Conservation (phyloP, 2,329 filamentous ascomycete species). For the Talaromyces sp. region DNA sequence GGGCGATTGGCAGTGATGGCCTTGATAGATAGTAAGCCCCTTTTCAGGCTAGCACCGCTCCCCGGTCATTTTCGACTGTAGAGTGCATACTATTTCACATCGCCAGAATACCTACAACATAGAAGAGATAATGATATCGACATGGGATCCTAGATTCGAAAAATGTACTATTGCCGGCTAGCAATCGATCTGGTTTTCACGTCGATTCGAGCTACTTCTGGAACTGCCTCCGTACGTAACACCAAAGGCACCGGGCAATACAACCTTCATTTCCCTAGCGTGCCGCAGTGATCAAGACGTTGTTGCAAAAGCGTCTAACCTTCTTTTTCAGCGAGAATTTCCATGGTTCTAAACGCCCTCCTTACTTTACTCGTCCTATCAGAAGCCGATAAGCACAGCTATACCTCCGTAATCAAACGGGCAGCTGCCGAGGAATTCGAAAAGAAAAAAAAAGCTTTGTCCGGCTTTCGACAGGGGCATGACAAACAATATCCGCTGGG, state of each 20-base stretch:
- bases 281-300: not conserved
- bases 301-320: not conserved
- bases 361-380: not conserved
- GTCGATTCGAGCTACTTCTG: not conserved
- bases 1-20: not conserved
- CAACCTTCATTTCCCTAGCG: constrained; percentile 11
- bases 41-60: constrained; percentile 9
- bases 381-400: not conserved
- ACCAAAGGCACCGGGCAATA: constrained; percentile 8
- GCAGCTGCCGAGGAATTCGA: constrained; percentile 1
- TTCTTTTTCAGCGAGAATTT: not conserved
- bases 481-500: not conserved
- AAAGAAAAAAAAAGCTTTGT: not conserved
- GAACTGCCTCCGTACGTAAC: not conserved
- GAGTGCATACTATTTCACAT: not conserved
- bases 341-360: not conserved
- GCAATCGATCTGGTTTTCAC: not conserved
- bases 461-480: not conserved
- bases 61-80: not conserved
- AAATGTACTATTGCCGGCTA: not conserved
- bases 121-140: not conserved
- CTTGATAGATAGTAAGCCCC: constrained; percentile 4
- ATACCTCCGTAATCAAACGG: not conserved
- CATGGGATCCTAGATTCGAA: constrained; percentile 4
- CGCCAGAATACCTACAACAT: not conserved